phyloP scores from a whole-genome alignment of 1,139 yeast species.

The Taphrina deformans region DNA sequence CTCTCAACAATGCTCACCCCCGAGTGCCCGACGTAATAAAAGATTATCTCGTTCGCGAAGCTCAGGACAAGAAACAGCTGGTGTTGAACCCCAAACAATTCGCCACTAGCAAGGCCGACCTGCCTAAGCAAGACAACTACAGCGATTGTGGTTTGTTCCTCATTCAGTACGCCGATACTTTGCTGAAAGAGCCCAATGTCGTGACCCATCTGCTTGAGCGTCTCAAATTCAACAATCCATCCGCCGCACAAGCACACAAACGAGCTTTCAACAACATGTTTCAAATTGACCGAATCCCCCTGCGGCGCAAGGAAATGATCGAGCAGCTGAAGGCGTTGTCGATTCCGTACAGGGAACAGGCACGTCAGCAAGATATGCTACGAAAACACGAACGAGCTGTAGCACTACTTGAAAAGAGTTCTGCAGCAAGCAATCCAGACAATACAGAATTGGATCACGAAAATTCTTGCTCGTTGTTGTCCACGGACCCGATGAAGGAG shows the following conservation, averaged over 20 bases:
- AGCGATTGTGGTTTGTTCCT: slow-evolving; percentile 96
- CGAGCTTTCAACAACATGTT: slow-evolving; percentile 7
- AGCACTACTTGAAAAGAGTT: not conserved
- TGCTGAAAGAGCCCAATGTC: slow-evolving; percentile 55
- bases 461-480: not conserved
- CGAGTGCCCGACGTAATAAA: slow-evolving; percentile 59
- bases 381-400: slow-evolving; percentile 4
- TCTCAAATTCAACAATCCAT: not conserved
- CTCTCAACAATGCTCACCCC: slow-evolving; percentile 61
- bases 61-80: slow-evolving; percentile 61
- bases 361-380: not conserved
- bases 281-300: slow-evolving; percentile 19
- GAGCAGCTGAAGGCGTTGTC: slow-evolving; percentile 6
- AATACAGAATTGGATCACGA: not conserved
- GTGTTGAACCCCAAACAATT: slow-evolving; percentile 52
- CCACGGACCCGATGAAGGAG: slow-evolving; percentile 1
- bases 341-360: slow-evolving; percentile 11
- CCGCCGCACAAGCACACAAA: slow-evolving; percentile 17
- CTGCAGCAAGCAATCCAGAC: not conserved
- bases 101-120: slow-evolving; percentile 54
- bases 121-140: slow-evolving; percentile 83
- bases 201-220: slow-evolving; percentile 3
- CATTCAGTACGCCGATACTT: slow-evolving; percentile 69
- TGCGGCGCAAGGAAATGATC: slow-evolving; percentile 25
- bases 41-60: slow-evolving; percentile 66